A percentile compares a stretch with the other conserved stretches of the same genome.
Evolutionary conservation across 768 basidiomycete genomes (phyloP).

Genomic region (Xerocomus spinulosus): DNA sequence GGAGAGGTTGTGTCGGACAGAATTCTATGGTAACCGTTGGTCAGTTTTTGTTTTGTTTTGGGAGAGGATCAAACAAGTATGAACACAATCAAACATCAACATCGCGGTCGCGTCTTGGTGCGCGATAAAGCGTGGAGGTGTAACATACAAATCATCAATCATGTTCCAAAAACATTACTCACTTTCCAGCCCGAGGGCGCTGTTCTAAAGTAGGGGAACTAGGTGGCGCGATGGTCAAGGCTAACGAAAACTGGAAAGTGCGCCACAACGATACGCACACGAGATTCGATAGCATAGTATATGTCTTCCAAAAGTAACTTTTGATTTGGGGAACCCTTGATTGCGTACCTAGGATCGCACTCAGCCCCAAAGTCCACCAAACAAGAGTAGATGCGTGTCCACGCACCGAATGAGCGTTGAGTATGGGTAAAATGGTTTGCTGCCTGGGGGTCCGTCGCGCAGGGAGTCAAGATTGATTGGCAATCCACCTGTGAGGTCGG

Average conservation of each 20-base stretch:
- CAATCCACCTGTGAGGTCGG: slow-evolving; percentile 76
- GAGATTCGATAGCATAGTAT: slow-evolving; percentile 86
- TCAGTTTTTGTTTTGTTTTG: slow-evolving; percentile 29
- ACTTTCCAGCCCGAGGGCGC: slow-evolving; percentile 94
- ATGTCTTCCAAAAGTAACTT: slow-evolving; percentile 85
- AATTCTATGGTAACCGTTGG: slow-evolving; percentile 52
- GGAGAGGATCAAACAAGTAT: slow-evolving; percentile 48
- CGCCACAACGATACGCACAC: slow-evolving; percentile 46
- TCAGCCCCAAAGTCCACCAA: neutral
- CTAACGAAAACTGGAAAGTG: neutral
- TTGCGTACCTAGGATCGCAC: slow-evolving; percentile 62
- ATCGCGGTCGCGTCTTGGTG: slow-evolving; percentile 48
- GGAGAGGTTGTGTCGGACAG: slow-evolving; percentile 86
- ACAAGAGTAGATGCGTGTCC: neutral
- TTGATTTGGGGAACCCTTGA: slow-evolving; percentile 87
- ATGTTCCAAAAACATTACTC: slow-evolving; percentile 28
- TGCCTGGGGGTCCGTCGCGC: slow-evolving; percentile 82
- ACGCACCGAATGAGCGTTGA: slow-evolving; percentile 85
- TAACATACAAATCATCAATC: neutral
- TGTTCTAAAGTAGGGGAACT: slow-evolving; percentile 87
- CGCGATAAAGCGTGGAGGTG: slow-evolving; percentile 7
- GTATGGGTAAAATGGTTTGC: slow-evolving; percentile 88
- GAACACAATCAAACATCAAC: slow-evolving; percentile 59
- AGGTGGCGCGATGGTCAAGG: slow-evolving; percentile 12
- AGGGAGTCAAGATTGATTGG: slow-evolving; percentile 86